These are phyloP conservation scores for Lolium perenne DNA, from an alignment of 176 grass and related monocot species.

Conservation along the genomic window DNA sequence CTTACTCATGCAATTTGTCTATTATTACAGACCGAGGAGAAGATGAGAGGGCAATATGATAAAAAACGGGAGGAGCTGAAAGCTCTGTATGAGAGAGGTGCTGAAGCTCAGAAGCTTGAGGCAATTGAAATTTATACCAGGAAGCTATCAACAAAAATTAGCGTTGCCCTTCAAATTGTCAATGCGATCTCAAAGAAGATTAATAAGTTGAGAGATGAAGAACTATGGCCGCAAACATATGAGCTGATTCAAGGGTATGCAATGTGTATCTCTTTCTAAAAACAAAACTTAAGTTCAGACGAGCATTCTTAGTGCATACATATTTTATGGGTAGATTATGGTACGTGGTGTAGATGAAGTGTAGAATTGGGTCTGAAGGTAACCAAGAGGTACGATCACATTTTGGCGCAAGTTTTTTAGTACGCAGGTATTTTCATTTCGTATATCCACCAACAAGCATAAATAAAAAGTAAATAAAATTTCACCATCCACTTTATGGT, in stretches of 20 bases:
- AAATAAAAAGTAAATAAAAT: constrained; percentile 3
- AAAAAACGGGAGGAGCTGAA: constrained; percentile 41
- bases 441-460: not conserved
- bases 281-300: not conserved
- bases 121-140: constrained; percentile 42
- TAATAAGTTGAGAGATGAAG: constrained; percentile 72
- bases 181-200: constrained; percentile 61
- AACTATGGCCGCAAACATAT: constrained; percentile 63
- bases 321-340: not conserved
- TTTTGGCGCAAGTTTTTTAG: not conserved
- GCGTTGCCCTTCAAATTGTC: constrained; percentile 58
- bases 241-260: constrained; percentile 71
- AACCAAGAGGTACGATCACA: not conserved
- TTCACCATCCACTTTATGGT: not conserved
- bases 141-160: constrained; percentile 62
- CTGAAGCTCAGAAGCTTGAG: constrained; percentile 58
- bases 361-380: not conserved
- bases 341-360: not conserved
- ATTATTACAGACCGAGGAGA: constrained; percentile 61
- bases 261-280: constrained; percentile 19
- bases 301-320: not conserved
- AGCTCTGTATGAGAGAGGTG: constrained; percentile 39
- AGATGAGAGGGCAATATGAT: constrained; percentile 56
- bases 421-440: not conserved
- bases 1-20: constrained; percentile 33